Base-by-base conservation (phyloP, 768 basidiomycete species). In the Clitopilus passeckerianus region DNA sequence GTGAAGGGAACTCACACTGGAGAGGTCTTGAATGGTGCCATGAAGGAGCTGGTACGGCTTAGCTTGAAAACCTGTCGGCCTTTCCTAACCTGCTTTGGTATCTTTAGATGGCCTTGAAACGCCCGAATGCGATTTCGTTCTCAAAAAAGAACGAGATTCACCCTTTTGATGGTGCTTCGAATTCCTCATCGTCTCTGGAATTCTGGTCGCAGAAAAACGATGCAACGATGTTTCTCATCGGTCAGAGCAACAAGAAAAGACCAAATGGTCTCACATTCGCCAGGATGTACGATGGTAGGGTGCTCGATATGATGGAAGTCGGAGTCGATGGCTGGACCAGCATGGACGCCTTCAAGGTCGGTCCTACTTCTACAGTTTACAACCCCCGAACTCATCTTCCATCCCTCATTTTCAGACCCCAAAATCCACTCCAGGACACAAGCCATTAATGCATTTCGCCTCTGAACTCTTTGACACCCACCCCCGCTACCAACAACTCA, bases 141-240 rank as follows among this genome's bases (percentile, higher is more conserved):
- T 91, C 89, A 52, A 97, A 95, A 72, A 96, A 97, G 74, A 98
- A 98, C 70, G 70, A 75, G 23, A 83, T 98, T 10, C 87, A 89
- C 41, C 97, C 97, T 5, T 98, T 99, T 69, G 96, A 98, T 65
- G 81, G 91, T 59, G 69, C 82, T 20, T 74, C 86, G 3, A 68
- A 66, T 22, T 75, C 75, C 53, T 66, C 68, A 54, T 71, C 77
- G 1, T 93, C 93, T 1, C 78, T 99, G 33, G 93, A 92, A 64
- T 98, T 98, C 71, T 99, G 95, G 93, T 79, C 89, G 0, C 68
- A 77, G 12, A 99, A 98, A 75, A 98, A 98, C 74, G 97, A 98
- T 65, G 94, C 95, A 2, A 88, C 88, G 1, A 77, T 98, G 69
- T 97, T 98, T 68, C 74, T 96, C 12, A 75, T 97, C 34, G 97